Evolutionary conservation across 441 rosid species (phyloP), one percentile per base, ranked within the genome.

Genomic region (Pelargonium fulgidum): DNA sequence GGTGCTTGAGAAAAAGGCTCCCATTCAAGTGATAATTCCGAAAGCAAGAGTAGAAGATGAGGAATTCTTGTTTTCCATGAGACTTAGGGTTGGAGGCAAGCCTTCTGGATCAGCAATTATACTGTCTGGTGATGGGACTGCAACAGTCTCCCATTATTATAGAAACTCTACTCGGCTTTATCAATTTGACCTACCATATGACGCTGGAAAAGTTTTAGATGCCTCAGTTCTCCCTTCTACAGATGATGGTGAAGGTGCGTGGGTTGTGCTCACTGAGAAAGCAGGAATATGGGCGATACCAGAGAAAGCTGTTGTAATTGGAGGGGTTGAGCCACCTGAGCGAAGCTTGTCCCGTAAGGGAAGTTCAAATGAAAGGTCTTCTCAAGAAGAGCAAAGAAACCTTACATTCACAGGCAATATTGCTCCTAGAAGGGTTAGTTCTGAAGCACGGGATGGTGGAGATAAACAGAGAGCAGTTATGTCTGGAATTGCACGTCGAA

Each of bases 201-300:
- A 90, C 82, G 97, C 96, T 66, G 97, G 97, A 70, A 91, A 87
- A 82, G 99, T 90, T 76, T 71, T 94, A 72, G 97, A 91, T 87
- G 97, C 93, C 73, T 94, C 99, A 22, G 79, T 88, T 78, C 92
- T 91, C 76, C 87, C 91, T 41, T 72, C 91, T 72, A 71, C 83
- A 69, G 92, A 86, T 77, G 93, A 85, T 36, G 81, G 81, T 70
- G 97, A 85, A 78, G 89, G 99, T 78, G 88, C 96, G 24, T 94
- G 99, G 99, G 84, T 89, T 82, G 87, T 91, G 69, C 76, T 94
- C 62, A 91, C 99, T 33, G 96, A 90, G 84, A 90, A 86, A 82
- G 96, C 97, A 5, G 96, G 99, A 77, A 85, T 93, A 71, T 93
- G 99, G 99, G 96, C 93, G 71, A 90, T 91, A 81, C 97, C 99